Base-by-base conservation (phyloP, 2,329 filamentous ascomycete species). In the Didymella glomerata region DNA sequence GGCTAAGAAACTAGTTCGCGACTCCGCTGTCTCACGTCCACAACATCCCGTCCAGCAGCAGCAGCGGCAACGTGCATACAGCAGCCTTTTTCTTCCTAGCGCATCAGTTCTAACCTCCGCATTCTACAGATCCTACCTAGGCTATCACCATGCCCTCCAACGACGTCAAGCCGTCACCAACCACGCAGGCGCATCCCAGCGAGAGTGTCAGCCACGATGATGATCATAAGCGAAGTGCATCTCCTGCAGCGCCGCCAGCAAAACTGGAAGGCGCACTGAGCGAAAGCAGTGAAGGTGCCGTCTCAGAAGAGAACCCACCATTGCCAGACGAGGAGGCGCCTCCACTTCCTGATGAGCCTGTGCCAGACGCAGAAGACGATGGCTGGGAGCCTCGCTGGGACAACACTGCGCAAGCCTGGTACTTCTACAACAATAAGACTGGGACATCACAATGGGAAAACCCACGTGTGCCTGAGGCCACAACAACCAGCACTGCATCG, bases 331-430 rank as follows among this genome's bases (percentile, higher is more conserved):
- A 72, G 30, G 65, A 72, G 49, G 69, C 69, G 25, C 75, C 76
- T 54, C 76, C 76, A 14, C 73, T 80, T 11, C 86, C 86, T 49
- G 76, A 81, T 53, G 85, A 86, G 76, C 79, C 81, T 36, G 80
- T 76, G 27, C 72, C 70, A 62, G 57, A 52, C 32, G 59, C 56
- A 22, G 75, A 83, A 52, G 83, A 88, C 57, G 86, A 89, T 74
- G 93, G 93, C 59, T 97, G 93, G 93, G 88, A 90, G 59, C 88
- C 87, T 34, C 83, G 90, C 58, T 96, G 91, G 90, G 92, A 96
- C 68, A 78, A 84, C 24, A 82, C 76, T 50, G 83, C 85, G 1
- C 84, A 89, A 64, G 84, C 87, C 4, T 96, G 88, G 80, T 96
- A 92, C 79, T 97, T 96, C 79, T 88, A 88, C 82, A 97, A 96